Evolutionary conservation across 2,329 filamentous ascomycete genomes (phyloP), one percentile per base, ranked within the genome.

Genomic region (Blastomyces gilchristii): DNA sequence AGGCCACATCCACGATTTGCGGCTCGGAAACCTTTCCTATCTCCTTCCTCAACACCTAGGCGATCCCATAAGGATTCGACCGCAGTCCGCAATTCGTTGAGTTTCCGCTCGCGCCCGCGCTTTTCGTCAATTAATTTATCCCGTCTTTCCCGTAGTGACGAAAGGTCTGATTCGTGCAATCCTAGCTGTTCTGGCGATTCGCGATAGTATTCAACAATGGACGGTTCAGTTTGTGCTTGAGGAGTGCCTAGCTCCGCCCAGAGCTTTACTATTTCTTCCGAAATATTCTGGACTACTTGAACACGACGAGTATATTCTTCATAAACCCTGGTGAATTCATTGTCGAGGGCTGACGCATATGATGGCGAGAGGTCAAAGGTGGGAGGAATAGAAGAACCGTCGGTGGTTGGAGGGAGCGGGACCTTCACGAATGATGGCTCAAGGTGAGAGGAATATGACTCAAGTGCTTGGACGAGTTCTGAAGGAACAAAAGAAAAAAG

Each of bases 231-330:
- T 74, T 97, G 93, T 37, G 89, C 90, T 73, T 97, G 92, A 0
- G 94, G 92, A 1, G 90, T 96, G 53, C 94, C 94, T 11, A 99
- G 85, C 75, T 99, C 94, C 0, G 90, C 93, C 92, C 94, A 99
- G 0, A 99, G 83, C 69, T 91, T 89, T 70, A 99, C 94, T 64
- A 96, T 93, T 65, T 94, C 86, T 70, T 96, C 89, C 50, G 86
- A 87, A 2, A 90, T 76, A 25, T 85, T 77, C 74, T 90, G 86
- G 16, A 97, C 91, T 0, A 84, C 85, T 39, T 83, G 83, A 54
- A 96, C 82, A 58, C 94, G 89, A 68, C 87, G 88, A 53, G 87
- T 91, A 77, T 97, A 99, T 78, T 99, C 95, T 71, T 97, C 91
- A 76, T 97, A 97, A 25, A 99, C 90, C 65, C 91, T 86, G 12